Evolutionary conservation across 1,284 basidiomycete species (phyloP).

Genomic region (Irpex lacteus): DNA sequence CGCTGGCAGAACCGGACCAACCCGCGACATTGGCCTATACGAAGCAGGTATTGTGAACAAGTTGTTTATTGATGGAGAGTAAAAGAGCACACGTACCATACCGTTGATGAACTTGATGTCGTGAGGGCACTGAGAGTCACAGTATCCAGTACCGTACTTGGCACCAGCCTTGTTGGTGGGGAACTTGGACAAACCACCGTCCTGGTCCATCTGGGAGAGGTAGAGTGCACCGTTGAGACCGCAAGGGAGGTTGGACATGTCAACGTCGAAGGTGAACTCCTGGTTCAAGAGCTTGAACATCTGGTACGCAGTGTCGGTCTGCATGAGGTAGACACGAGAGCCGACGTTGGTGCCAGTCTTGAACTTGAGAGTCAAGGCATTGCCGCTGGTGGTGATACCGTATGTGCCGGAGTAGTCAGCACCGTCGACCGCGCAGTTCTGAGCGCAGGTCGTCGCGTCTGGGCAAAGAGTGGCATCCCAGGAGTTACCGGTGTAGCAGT

Average conservation of each 20-base stretch:
- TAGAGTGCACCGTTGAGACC: conserved; percentile 51
- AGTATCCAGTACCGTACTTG: conserved; percentile 52
- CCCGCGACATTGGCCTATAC: conserved; percentile 33
- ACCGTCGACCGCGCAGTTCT: conserved; percentile 38
- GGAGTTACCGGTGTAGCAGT: conserved; percentile 29
- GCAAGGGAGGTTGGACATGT: conserved; percentile 50
- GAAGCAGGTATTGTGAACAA: conserved; percentile 21
- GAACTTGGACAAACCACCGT: conserved; percentile 35
- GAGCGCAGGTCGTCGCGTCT: conserved; percentile 27
- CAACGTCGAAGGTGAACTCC: conserved; percentile 58
- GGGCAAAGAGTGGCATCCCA: conserved; percentile 31
- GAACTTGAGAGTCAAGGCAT: conserved; percentile 48
- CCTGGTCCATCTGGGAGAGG: conserved; percentile 37
- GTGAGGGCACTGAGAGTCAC: conserved; percentile 55
- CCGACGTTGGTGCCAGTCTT: conserved; percentile 48
- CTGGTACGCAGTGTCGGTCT: conserved; percentile 42
- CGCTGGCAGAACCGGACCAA: conserved; percentile 29
- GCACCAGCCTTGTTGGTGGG: conserved; percentile 46
- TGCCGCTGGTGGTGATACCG: conserved; percentile 42
- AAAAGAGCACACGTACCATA: conserved; percentile 31
- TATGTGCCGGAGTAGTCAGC: conserved; percentile 46
- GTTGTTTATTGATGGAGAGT: conserved; percentile 14
- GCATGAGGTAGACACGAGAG: conserved; percentile 53
- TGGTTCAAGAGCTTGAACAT: conserved; percentile 51
- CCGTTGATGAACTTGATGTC: conserved; percentile 59